Base-by-base conservation (phyloP, 2,329 filamentous ascomycete genomes). In the Claviceps citrina region DNA sequence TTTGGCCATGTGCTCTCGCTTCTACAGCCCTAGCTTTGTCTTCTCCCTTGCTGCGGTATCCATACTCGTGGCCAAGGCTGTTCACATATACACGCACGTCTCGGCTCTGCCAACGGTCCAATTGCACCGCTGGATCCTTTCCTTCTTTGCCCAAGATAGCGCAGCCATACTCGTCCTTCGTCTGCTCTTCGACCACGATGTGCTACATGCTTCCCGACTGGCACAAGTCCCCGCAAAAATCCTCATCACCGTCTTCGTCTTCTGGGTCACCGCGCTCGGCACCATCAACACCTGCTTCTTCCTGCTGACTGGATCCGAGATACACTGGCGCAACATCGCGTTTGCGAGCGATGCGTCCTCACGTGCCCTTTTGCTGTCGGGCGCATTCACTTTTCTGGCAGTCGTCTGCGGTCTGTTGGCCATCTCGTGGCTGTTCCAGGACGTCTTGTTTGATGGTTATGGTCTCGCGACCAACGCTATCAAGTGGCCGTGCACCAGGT, bases 91-190 rank as follows among this genome's bases (percentile, higher is more conserved):
- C 39, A 56, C 51, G 26, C 55, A 61, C 24, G 43, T 52, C 16
- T 46, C 44, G 5, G 54, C 58, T 5, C 42, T 61, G n/a, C 49
- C 55, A 1, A 41, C 48, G 3, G 46, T 47, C n/a, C 48, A 55
- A 25, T 44, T 61, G 39, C 18, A 51, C 7, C 51, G 48, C 1
- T 61, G 55, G 45, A 53, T 53, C 18, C 50, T 54, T 9, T 58
- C 58, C 2, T 61, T 61, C 40, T 59, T 59, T 40, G 48, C 51
- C 4, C 57, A 61, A 30, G 59, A 61, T 16, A 44, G 55, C 1
- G 35, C 52, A 5, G 45, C 60, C 4, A 47, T 61, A 3, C 43
- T 60, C 10, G 18, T 56, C 22, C 49, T 60, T 31, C 49, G 57
- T 6, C 45, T 58, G 2, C 46, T 60, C 2, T 51, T 61, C 34